These are phyloP conservation scores for Kazachstania martiniae DNA, from an alignment of 805 yeast genomes.

Conservation along the genomic window DNA sequence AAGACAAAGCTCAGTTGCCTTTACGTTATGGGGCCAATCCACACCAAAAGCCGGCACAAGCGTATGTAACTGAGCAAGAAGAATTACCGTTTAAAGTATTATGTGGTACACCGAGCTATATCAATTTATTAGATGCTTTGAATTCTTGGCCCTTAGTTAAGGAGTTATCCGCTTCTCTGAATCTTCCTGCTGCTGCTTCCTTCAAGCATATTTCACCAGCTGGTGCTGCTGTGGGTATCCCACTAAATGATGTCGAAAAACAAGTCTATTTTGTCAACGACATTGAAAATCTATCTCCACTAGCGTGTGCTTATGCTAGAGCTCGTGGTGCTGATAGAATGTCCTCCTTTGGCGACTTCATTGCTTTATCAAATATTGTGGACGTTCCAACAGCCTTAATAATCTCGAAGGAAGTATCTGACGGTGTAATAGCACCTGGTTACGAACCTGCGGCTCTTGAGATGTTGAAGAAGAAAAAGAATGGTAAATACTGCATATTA, in stretches of 20 bases:
- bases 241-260: slow-evolving; percentile 83
- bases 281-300: slow-evolving; percentile 88
- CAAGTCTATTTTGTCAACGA: slow-evolving; percentile 91
- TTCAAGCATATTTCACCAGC: slow-evolving; percentile 99
- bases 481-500: slow-evolving; percentile 92
- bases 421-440: slow-evolving; percentile 98
- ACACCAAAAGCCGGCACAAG: slow-evolving; percentile 98
- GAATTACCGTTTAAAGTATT: slow-evolving; percentile 88
- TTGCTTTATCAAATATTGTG: slow-evolving; percentile 92
- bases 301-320: slow-evolving; percentile 97
- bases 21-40: slow-evolving; percentile 98
- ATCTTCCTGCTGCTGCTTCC: slow-evolving; percentile 97
- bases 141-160: slow-evolving; percentile 98
- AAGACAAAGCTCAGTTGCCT: slow-evolving; percentile 79
- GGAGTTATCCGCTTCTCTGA: slow-evolving; percentile 87
- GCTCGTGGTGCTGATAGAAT: slow-evolving; percentile 99
- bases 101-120: slow-evolving; percentile 94
- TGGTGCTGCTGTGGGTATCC: slow-evolving; percentile 96
- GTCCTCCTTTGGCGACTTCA: slow-evolving; percentile 98
- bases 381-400: slow-evolving; percentile 94
- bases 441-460: slow-evolving; percentile 86
- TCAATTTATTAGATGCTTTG: slow-evolving; percentile 89
- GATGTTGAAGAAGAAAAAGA: slow-evolving; percentile 83
- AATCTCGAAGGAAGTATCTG: slow-evolving; percentile 94
- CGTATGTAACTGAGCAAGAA: slow-evolving; percentile 75